phyloP scores from a whole-genome alignment of 495 filamentous ascomycete species.

The Aspergillus nanangensis region DNA sequence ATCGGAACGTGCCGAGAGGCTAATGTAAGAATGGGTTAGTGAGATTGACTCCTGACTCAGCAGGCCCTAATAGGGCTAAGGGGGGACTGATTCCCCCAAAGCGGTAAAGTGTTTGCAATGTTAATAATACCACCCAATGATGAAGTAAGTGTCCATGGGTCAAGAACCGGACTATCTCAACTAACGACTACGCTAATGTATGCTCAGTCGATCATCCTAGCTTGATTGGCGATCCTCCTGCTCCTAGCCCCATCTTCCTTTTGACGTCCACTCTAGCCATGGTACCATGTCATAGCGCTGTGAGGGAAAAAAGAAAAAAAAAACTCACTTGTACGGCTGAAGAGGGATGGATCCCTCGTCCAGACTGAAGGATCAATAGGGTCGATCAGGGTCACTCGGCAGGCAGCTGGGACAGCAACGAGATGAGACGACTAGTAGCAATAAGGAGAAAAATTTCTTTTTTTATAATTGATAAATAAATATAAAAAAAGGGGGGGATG shows the following conservation, averaged over 20 bases:
- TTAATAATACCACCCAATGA: no score
- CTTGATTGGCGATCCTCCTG: constrained; percentile 3
- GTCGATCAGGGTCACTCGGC: not conserved
- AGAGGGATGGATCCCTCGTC: not conserved
- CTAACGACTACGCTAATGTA: constrained; percentile 1
- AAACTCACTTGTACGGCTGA: no score
- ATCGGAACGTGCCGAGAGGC: constrained; percentile 24
- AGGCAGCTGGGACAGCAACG: not conserved
- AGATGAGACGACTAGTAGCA: no score
- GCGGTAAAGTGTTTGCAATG: no score
- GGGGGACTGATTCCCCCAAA: no score
- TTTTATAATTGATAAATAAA: no score
- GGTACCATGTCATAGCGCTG: no score
- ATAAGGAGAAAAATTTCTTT: no score
- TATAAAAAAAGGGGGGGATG: not conserved
- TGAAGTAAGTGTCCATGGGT: no score
- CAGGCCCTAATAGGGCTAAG: not conserved
- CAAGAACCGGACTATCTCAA: not conserved
- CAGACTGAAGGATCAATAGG: not conserved
- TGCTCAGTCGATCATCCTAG: constrained; percentile 9
- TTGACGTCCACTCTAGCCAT: not conserved
- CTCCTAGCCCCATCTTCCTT: constrained; percentile 5
- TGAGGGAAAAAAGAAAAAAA: no score
- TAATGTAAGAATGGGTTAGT: constrained; percentile 3
- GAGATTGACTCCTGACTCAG: not conserved